phyloP scores from a whole-genome alignment of 768 basidiomycete species.

The Boletales sp. region DNA sequence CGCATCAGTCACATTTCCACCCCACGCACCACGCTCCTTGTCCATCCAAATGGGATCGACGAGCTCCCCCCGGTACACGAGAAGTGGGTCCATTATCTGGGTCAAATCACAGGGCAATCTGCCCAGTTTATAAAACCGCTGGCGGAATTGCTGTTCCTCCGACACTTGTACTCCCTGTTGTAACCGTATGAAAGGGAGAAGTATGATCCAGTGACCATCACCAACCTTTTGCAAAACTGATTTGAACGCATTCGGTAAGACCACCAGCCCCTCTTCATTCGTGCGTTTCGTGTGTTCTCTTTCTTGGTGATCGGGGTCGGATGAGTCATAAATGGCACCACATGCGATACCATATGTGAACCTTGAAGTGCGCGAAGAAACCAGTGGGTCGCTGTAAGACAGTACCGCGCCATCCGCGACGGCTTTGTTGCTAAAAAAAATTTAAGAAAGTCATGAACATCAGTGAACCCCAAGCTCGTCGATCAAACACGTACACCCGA shows the following conservation, averaged over 20 bases:
- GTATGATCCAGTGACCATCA: not conserved
- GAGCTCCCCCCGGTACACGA: slow-evolving; percentile 15
- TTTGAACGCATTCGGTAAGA: slow-evolving; percentile 33
- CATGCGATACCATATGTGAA: slow-evolving; percentile 37
- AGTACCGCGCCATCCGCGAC: slow-evolving; percentile 42
- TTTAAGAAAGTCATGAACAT: too few species aligned
- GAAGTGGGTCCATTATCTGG: not conserved
- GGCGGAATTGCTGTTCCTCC: slow-evolving; percentile 17
- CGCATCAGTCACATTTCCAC: too few species aligned
- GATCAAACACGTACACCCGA: too few species aligned
- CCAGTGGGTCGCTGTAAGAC: slow-evolving; percentile 41
- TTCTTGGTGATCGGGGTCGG: slow-evolving; percentile 33
- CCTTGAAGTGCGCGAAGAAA: slow-evolving; percentile 41
- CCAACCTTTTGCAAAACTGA: slow-evolving; percentile 34
- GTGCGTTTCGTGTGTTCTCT: slow-evolving; percentile 24
- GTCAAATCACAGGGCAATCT: not conserved
- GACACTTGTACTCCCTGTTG: slow-evolving; percentile 15
- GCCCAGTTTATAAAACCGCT: not conserved
- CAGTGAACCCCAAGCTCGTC: too few species aligned
- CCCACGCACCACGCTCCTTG: slow-evolving; percentile 4
- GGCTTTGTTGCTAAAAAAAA: too few species aligned
- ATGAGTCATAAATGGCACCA: slow-evolving; percentile 21
- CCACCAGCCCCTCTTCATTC: slow-evolving; percentile 23
- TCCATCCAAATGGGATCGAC: slow-evolving; percentile 11
- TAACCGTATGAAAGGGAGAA: not conserved